A percentile compares a stretch with the other conserved stretches of the same genome.
Conservation (phyloP, 441 rosid genomes). For the Viola pubescens region DNA sequence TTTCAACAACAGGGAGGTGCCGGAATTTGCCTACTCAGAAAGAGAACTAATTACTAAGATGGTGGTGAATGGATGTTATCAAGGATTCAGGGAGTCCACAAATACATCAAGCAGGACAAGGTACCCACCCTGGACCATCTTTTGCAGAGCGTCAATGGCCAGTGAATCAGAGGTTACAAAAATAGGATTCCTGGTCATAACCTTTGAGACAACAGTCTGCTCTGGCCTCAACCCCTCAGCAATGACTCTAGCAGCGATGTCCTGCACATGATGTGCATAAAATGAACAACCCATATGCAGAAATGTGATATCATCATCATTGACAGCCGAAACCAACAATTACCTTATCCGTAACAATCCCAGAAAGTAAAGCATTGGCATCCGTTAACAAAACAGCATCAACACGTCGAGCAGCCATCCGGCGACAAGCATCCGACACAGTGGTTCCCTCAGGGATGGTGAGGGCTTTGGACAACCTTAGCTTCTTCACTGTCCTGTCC, state of each 20-base stretch:
- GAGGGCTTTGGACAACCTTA: conserved; percentile 78
- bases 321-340: background rate
- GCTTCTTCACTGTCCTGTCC: conserved; percentile 89
- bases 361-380: conserved; percentile 83
- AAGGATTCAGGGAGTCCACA: too few relatives aligned
- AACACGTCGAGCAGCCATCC: conserved; percentile 82
- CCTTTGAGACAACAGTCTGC: conserved; percentile 73
- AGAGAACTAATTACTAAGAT: background rate
- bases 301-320: too few relatives aligned
- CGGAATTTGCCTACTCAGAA: conserved; percentile 62
- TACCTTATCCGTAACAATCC: conserved; percentile 88
- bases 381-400: conserved; percentile 84
- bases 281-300: too few relatives aligned
- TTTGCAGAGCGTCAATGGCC: conserved; percentile 92
- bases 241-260: conserved; percentile 69
- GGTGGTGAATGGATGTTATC: too few relatives aligned
- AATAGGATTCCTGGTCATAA: conserved; percentile 87
- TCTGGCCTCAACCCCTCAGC: conserved; percentile 93
- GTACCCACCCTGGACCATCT: conserved; percentile 86
- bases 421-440: conserved; percentile 76
- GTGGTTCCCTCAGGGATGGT: conserved; percentile 89
- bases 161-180: conserved; percentile 74
- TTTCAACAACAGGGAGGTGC: conserved; percentile 95
- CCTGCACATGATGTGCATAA: conserved; percentile 24
- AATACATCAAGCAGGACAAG: background rate